Conservation (phyloP, 371 early-diverging fungal genomes). For the Phascolomyces articulosus region DNA sequence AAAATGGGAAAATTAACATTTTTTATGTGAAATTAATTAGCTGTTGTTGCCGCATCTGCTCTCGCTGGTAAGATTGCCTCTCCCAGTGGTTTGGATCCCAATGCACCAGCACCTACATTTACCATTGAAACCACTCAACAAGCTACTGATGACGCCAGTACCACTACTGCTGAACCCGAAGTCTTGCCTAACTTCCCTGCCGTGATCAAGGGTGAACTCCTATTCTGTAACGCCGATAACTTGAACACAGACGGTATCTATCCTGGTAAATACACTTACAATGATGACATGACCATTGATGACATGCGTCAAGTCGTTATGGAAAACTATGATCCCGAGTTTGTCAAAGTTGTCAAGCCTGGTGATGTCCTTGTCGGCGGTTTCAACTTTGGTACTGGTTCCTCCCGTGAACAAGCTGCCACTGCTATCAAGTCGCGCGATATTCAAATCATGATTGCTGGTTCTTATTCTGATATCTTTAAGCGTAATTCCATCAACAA, state of each 20-base stretch:
- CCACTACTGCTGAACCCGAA: conserved; percentile 20
- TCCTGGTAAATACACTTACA: conserved; percentile 95
- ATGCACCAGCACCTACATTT: conserved; percentile 22
- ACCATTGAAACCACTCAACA: conserved; percentile 16
- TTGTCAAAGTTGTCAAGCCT: conserved; percentile 66
- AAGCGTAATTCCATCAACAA: conserved; percentile 98
- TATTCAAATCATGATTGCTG: conserved; percentile 84
- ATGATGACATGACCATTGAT: conserved; percentile 86
- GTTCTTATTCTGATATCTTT: conserved; percentile 92
- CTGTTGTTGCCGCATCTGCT: conserved; percentile 91
- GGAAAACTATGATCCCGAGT: conserved; percentile 95
- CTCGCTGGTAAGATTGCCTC: conserved; percentile 79
- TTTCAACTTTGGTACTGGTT: conserved; percentile 96
- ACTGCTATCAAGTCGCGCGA: conserved; percentile 90
- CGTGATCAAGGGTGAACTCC: conserved; percentile 73
- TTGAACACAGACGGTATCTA: conserved; percentile 97
- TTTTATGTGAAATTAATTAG: no score
- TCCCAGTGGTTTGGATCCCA: conserved; percentile 38
- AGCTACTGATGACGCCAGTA: conserved; percentile 18
- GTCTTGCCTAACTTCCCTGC: conserved; percentile 75
- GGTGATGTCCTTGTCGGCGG: conserved; percentile 89
- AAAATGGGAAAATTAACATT: no score
- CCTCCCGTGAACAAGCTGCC: conserved; percentile 96
- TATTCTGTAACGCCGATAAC: conserved; percentile 90
- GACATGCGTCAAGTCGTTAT: conserved; percentile 93